Conservation (phyloP, 169 alveolate genomes). For the Amoebophrya sp. region DNA sequence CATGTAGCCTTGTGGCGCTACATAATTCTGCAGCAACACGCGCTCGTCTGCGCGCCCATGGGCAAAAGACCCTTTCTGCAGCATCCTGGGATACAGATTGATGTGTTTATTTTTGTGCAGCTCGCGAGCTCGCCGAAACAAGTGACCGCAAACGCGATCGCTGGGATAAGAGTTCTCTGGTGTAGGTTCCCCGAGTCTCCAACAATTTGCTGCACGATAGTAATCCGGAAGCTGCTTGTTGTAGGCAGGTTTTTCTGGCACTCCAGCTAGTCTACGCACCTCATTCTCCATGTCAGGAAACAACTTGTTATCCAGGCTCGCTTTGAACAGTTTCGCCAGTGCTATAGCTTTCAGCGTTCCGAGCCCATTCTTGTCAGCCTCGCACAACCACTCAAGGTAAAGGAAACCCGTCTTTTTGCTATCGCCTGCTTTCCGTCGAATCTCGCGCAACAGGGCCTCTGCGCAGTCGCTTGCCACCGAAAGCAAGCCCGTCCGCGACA, state of each 20-base stretch:
- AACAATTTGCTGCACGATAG: neutral
- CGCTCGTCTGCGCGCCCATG: neutral
- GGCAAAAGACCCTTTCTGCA: neutral
- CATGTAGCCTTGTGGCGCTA: neutral
- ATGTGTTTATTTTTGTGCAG: neutral
- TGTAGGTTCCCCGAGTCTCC: neutral
- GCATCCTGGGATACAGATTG: neutral
- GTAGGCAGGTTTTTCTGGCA: neutral
- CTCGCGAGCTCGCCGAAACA: neutral
- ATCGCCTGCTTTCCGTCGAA: neutral
- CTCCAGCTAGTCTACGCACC: neutral
- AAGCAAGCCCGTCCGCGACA: neutral
- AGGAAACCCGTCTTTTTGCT: neutral
- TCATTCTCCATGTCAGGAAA: neutral
- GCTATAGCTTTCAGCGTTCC: neutral
- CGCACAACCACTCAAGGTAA: neutral
- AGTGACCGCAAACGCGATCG: neutral
- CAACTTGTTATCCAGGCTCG: neutral
- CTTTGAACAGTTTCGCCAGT: neutral
- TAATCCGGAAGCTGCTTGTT: neutral
- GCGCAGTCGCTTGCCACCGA: neutral
- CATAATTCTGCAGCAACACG: neutral
- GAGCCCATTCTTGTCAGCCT: neutral
- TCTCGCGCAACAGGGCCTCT: neutral
- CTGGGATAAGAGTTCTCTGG: neutral